These are phyloP conservation scores for Quercus phellos DNA, from an alignment of 331 rosid species.

Conservation along the genomic window DNA sequence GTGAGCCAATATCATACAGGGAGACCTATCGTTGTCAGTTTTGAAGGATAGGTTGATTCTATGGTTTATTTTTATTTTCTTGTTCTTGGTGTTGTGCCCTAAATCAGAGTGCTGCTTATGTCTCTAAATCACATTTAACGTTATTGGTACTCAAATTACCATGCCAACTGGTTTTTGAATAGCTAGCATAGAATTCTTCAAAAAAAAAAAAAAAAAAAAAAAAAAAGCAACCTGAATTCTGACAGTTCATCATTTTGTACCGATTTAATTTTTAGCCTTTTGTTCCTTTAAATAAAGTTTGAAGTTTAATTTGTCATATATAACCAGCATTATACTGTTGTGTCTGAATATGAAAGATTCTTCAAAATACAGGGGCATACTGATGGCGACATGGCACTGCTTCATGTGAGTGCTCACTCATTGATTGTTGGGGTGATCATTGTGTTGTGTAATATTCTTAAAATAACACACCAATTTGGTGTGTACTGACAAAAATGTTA, in stretches of 20 bases:
- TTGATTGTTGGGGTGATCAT: conserved; percentile 88
- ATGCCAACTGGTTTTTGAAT: neutral
- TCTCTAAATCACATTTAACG: too few relatives aligned
- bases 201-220: neutral
- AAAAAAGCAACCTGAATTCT: neutral
- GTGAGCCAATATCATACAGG: too few relatives aligned
- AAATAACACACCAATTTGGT: neutral
- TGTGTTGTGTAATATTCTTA: conserved; percentile 72
- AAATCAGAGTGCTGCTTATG: neutral
- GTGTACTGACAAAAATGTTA: neutral
- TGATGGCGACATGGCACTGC: conserved; percentile 83
- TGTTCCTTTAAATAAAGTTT: too few relatives aligned
- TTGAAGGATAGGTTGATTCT: too few relatives aligned
- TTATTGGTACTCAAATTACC: too few relatives aligned
- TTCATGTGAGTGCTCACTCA: conserved; percentile 57
- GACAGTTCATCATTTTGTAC: too few relatives aligned
- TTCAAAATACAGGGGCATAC: conserved; percentile 67
- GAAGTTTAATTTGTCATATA: too few relatives aligned
- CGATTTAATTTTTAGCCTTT: too few relatives aligned
- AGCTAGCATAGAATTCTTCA: too few relatives aligned
- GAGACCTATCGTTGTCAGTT: too few relatives aligned
- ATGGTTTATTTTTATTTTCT: neutral
- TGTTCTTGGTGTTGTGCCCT: neutral
- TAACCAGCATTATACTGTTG: too few relatives aligned
- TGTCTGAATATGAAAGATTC: conserved; percentile 6